Percentiles rank a stretch among this genome's conserved stretches.
These are phyloP conservation scores for Blastomyces percursus DNA, from an alignment of 2,329 filamentous ascomycete species.

Conservation along the genomic window DNA sequence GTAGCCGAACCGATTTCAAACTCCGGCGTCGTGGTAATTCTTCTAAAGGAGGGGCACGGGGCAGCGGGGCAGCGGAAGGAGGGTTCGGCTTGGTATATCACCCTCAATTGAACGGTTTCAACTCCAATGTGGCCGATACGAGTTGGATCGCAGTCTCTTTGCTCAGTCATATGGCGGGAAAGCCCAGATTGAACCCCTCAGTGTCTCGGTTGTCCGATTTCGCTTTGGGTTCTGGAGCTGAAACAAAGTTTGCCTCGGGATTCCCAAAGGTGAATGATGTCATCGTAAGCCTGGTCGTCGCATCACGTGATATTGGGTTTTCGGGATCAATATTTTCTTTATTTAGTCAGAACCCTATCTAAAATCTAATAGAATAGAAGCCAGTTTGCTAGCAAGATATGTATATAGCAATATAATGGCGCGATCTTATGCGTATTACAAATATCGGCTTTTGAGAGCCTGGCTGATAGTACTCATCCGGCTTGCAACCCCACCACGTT, in stretches of 20 bases:
- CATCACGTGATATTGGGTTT: neutral
- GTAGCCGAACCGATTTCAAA: neutral
- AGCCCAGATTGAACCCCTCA: neutral
- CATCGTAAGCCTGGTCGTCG: too few relatives aligned
- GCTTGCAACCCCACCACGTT: slow-evolving; percentile 41
- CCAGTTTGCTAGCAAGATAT: neutral
- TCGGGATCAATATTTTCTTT: too few relatives aligned
- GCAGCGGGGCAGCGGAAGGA: neutral
- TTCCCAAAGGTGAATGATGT: neutral
- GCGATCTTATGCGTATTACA: slow-evolving; percentile 20
- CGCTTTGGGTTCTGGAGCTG: neutral
- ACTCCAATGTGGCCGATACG: neutral
- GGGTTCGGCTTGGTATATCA: neutral
- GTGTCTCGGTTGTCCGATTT: neutral
- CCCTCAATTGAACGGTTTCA: neutral
- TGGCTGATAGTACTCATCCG: slow-evolving; percentile 44
- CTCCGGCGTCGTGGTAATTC: neutral
- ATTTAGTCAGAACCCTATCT: neutral
- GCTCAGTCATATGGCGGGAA: neutral
- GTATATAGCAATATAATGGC: neutral
- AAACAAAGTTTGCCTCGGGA: slow-evolving; percentile 1
- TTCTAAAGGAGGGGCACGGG: neutral
- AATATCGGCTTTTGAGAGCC: slow-evolving; percentile 43
- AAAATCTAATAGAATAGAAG: neutral
- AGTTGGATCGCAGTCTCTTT: neutral